A percentile compares a stretch with the other conserved stretches of the same genome.
These are phyloP conservation scores for Bombardia bombarda DNA, from an alignment of 495 filamentous ascomycete species.

Conservation along the genomic window DNA sequence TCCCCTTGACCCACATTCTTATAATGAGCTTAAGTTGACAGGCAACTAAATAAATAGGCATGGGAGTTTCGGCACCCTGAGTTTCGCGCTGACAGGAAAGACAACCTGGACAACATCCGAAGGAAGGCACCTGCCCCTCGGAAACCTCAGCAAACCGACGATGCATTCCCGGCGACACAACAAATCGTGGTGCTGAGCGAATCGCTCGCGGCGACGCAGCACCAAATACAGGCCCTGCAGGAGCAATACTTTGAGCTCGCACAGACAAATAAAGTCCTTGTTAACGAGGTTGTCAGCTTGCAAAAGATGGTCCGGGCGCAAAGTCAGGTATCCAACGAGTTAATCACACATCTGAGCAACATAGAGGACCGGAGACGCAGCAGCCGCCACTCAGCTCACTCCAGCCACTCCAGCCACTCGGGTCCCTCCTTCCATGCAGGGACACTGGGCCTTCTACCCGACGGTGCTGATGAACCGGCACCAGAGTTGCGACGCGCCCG, in stretches of 20 bases:
- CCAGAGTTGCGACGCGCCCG: slow-evolving; percentile 84
- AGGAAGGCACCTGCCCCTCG: slow-evolving; percentile 90
- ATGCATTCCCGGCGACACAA: slow-evolving; percentile 62
- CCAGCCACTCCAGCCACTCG: slow-evolving; percentile 28
- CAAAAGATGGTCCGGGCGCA: slow-evolving; percentile 85
- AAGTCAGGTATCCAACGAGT: slow-evolving; percentile 41
- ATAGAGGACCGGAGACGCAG: slow-evolving; percentile 36
- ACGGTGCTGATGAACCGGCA: slow-evolving; percentile 58
- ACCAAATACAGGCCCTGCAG: slow-evolving; percentile 80
- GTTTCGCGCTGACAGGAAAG: slow-evolving; percentile 91
- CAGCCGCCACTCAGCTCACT: slow-evolving; percentile 33
- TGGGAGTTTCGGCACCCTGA: slow-evolving; percentile 99
- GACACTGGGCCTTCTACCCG: slow-evolving; percentile 28
- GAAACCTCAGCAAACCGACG: slow-evolving; percentile 61
- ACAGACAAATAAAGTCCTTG: slow-evolving; percentile 75
- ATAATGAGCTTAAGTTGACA: slow-evolving; percentile 24
- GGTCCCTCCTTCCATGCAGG: slow-evolving; percentile 22
- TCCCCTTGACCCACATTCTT: not conserved
- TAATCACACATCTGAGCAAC: slow-evolving; percentile 43
- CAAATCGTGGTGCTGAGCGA: slow-evolving; percentile 87
- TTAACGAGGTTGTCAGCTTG: slow-evolving; percentile 78
- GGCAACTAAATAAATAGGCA: slow-evolving; percentile 42
- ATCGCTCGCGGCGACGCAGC: slow-evolving; percentile 82
- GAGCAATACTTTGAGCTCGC: slow-evolving; percentile 78
- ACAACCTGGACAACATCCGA: slow-evolving; percentile 92